These are phyloP conservation scores for Fraxinus quadrangulata DNA, from an alignment of 257 asterid species.

Conservation along the genomic window DNA sequence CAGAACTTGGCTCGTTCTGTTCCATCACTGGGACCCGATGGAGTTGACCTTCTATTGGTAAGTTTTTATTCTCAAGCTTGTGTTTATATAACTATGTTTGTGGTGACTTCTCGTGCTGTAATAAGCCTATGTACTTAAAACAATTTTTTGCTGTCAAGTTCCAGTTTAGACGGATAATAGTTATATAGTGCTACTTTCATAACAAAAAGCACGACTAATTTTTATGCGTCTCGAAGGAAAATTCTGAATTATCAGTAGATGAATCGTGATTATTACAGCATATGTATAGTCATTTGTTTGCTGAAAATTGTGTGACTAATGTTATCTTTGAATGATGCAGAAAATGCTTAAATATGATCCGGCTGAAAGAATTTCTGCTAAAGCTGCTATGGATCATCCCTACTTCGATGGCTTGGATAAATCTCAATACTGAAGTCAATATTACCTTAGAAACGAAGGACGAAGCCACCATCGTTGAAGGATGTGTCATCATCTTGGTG, in stretches of 20 bases:
- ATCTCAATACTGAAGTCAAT: slow-evolving; percentile 63
- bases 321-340: slow-evolving; percentile 47
- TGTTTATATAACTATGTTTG: neutral
- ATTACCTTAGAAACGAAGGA: neutral
- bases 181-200: too few species aligned
- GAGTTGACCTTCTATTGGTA: slow-evolving; percentile 83
- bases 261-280: neutral
- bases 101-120: slow-evolving; percentile 3
- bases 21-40: slow-evolving; percentile 77
- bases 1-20: slow-evolving; percentile 78
- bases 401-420: slow-evolving; percentile 89
- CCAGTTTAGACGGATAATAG: too few species aligned
- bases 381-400: slow-evolving; percentile 90
- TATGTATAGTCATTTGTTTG: neutral
- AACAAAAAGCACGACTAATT: too few species aligned
- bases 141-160: too few species aligned
- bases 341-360: slow-evolving; percentile 83
- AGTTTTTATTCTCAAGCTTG: slow-evolving; percentile 17
- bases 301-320: neutral
- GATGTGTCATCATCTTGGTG: slow-evolving; percentile 65
- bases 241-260: too few species aligned
- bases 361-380: slow-evolving; percentile 86
- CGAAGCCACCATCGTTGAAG: slow-evolving; percentile 13
- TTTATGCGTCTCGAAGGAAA: too few species aligned
- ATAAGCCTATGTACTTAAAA: neutral